phyloP scores from a whole-genome alignment of 805 yeast species.

The Peterozyma xylosa region DNA sequence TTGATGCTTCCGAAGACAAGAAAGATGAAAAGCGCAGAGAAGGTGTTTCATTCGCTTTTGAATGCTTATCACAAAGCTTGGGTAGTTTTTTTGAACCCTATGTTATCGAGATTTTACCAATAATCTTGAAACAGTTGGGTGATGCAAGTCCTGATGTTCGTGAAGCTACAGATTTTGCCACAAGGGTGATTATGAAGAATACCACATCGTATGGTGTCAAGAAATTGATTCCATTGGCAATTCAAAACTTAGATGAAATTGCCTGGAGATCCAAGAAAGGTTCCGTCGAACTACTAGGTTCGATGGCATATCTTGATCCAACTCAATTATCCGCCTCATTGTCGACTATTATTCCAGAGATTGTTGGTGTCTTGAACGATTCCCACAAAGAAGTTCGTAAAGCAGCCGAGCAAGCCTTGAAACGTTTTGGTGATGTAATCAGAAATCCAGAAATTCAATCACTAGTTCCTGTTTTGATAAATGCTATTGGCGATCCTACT shows the following conservation, averaged over 20 bases:
- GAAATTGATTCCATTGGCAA: constrained; percentile 84
- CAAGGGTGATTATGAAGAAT: constrained; percentile 79
- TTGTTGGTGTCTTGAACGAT: constrained; percentile 90
- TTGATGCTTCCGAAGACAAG: constrained; percentile 84
- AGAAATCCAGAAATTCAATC: constrained; percentile 93
- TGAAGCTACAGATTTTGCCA: constrained; percentile 80
- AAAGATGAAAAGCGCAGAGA: constrained; percentile 69
- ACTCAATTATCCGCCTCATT: constrained; percentile 85
- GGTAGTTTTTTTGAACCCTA: constrained; percentile 88
- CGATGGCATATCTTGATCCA: constrained; percentile 97
- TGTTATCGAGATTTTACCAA: constrained; percentile 81
- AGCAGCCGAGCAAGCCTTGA: constrained; percentile 85
- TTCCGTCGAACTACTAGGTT: constrained; percentile 90
- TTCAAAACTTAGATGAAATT: constrained; percentile 75
- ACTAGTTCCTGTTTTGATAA: constrained; percentile 78
- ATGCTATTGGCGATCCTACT: constrained; percentile 96
- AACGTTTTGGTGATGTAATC: constrained; percentile 93
- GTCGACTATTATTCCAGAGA: constrained; percentile 89
- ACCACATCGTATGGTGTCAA: constrained; percentile 92
- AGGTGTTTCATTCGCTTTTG: constrained; percentile 82
- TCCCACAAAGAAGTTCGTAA: constrained; percentile 95
- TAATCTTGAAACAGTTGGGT: constrained; percentile 74
- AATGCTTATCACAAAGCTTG: constrained; percentile 70
- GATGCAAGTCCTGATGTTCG: constrained; percentile 83
- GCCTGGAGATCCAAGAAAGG: constrained; percentile 98